phyloP scores from a whole-genome alignment of 352 stramenopile species.

The Halophytophthora batemanensis region DNA sequence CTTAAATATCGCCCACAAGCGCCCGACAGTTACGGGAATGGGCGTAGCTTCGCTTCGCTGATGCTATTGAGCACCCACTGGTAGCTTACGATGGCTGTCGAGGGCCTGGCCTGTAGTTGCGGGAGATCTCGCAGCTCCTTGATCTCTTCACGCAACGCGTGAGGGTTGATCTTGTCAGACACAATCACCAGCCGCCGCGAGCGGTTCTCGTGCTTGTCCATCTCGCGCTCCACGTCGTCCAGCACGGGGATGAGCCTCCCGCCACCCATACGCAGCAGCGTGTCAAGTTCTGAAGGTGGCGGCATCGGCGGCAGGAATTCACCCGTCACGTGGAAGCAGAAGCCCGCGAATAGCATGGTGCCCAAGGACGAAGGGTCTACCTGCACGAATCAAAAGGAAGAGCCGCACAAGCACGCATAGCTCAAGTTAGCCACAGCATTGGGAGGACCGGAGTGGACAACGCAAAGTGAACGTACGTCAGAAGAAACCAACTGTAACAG shows the following conservation, averaged over 20 bases:
- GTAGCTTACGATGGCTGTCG: conserved; percentile 71
- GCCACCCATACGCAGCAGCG: conserved; percentile 62
- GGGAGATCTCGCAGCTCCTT: conserved; percentile 36
- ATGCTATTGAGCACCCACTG: conserved; percentile 87
- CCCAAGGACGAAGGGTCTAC: conserved; percentile 33
- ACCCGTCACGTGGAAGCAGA: conserved; percentile 71
- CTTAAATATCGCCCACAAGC: conserved; percentile 23
- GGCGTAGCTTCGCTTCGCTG: conserved; percentile 67
- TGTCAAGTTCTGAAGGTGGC: conserved; percentile 56
- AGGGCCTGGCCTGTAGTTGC: conserved; percentile 35
- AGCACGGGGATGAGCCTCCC: conserved; percentile 54
- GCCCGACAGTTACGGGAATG: conserved; percentile 16
- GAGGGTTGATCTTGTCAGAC: conserved; percentile 70
- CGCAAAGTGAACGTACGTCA: conserved; percentile 20
- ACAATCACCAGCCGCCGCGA: conserved; percentile 60
- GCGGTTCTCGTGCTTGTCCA: conserved; percentile 50
- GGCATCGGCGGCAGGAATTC: conserved; percentile 81
- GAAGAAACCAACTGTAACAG: conserved; percentile 24
- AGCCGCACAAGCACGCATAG: conserved; percentile 1
- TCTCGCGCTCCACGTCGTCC: conserved; percentile 47
- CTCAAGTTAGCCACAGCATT: background rate
- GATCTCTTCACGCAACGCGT: conserved; percentile 41
- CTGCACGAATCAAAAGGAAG: conserved; percentile 10
- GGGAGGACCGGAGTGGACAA: too few relatives aligned
- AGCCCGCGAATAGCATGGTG: conserved; percentile 65